Base-by-base conservation (phyloP, 1,284 basidiomycete species). In the Fereydounia khargensis region DNA sequence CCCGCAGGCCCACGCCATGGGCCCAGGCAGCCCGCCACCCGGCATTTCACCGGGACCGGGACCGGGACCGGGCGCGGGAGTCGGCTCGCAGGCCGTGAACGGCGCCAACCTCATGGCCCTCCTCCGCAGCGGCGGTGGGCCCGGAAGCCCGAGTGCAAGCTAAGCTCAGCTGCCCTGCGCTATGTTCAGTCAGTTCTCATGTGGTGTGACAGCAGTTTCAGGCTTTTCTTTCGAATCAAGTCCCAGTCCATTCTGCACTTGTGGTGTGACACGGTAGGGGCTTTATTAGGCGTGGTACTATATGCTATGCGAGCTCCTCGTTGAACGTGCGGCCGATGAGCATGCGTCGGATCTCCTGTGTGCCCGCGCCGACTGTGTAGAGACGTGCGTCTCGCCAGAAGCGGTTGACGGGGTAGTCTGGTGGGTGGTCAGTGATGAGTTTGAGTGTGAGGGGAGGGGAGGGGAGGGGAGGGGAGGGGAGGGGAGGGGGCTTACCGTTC, bases 311-410 rank as follows among this genome's bases (percentile, higher is more conserved):
- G n/a, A 55, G 35, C 28, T 57, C 53, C 23, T 56, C 37, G 35
- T 59, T 59, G 42, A 70, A 70, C 36, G 38, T 49, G 19, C 68
- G 48, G 6, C 64, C 68, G 32, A 70, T 70, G 16, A 70, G 42
- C 66, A 70, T 69, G 5, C 68, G 35, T 13, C 68, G 44, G 32
- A 70, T 70, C 31, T 70, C 68, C 47, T 70, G 68, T 2, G 68
- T 70, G 3, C 68, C 68, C 4, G 68, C 68, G 6, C 68, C 68
- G 16, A 70, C 63, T 9, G 66, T 63, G 39, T 70, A 70, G 17
- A 70, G 46, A 6, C 65, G 32, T 2, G 65, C 63, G 43, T 70
- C 68, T 16, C 65, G 35, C 48, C 67, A 55, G 25, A 67, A 49
- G 3, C 68, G 39, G 3, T 30, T 56, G 8, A 65, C 28, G 28